A percentile compares a stretch with the other conserved stretches of the same genome.
phyloP scores from a whole-genome alignment of 352 stramenopile species.

The Globisporangium mamillatum region DNA sequence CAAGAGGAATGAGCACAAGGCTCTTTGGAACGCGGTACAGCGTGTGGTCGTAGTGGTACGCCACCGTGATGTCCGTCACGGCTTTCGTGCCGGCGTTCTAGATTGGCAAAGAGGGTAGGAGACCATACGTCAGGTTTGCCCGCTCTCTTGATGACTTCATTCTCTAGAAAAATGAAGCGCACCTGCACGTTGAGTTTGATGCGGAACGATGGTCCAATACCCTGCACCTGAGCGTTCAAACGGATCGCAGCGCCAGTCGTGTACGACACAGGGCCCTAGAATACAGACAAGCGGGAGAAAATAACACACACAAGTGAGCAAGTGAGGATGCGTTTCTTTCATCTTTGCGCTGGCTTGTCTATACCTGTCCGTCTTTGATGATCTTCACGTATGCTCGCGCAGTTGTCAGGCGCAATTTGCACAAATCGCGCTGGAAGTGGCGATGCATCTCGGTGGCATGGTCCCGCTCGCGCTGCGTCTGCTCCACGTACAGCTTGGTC shows the following conservation, averaged over 20 bases:
- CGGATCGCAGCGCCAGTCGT: conserved; percentile 70
- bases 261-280: conserved; percentile 62
- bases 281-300: neutral
- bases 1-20: conserved; percentile 58
- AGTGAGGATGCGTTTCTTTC: neutral
- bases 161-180: neutral
- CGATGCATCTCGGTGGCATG: conserved; percentile 90
- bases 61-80: conserved; percentile 60
- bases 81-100: conserved; percentile 70
- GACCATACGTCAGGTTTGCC: neutral
- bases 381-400: conserved; percentile 89
- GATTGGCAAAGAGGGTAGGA: neutral
- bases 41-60: conserved; percentile 78
- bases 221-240: conserved; percentile 81
- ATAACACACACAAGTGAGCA: neutral
- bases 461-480: conserved; percentile 89
- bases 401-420: conserved; percentile 84
- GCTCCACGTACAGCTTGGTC: conserved; percentile 93
- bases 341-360: neutral
- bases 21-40: conserved; percentile 70
- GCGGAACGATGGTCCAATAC: conserved; percentile 74
- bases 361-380: conserved; percentile 84
- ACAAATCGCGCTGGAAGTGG: conserved; percentile 90
- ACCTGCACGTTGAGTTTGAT: conserved; percentile 84
- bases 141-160: neutral